Evolutionary conservation across 371 early-diverging fungal genomes (phyloP).

Genomic region (Capillidium heterosporum): DNA sequence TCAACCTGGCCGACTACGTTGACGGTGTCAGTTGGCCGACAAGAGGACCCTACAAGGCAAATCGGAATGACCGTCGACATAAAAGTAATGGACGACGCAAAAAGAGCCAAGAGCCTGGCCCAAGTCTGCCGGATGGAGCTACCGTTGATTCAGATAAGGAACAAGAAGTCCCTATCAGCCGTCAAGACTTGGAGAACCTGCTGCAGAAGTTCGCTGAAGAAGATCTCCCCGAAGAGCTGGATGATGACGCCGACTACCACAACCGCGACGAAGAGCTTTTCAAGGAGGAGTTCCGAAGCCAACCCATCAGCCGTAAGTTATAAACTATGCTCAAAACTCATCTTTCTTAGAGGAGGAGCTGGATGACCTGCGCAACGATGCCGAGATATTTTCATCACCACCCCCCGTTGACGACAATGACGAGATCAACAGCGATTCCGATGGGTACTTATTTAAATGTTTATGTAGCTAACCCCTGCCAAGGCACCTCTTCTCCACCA

Average conservation of each 20-base stretch:
- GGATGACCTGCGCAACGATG: neutral
- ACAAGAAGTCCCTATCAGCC: no score
- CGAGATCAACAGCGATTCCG: neutral
- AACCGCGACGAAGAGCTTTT: neutral
- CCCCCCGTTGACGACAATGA: neutral
- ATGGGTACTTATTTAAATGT: neutral
- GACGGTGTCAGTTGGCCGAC: no score
- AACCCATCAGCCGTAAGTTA: neutral
- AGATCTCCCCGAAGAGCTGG: conserved; percentile 3
- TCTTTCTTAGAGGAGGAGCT: neutral
- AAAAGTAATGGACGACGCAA: no score
- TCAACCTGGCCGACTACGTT: no score
- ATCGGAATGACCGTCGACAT: no score
- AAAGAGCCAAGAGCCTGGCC: no score
- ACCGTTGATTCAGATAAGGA: no score
- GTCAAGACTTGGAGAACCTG: neutral
- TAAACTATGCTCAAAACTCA: neutral
- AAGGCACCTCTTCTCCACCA: neutral
- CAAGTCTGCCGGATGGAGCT: no score
- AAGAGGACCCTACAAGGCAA: no score
- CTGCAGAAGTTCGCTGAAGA: neutral
- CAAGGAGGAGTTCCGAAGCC: neutral
- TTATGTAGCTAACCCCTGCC: neutral
- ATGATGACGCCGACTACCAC: neutral
- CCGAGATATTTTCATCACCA: neutral